Base-by-base conservation (phyloP, 495 filamentous ascomycete genomes). In the Apiosordaria backusii region DNA sequence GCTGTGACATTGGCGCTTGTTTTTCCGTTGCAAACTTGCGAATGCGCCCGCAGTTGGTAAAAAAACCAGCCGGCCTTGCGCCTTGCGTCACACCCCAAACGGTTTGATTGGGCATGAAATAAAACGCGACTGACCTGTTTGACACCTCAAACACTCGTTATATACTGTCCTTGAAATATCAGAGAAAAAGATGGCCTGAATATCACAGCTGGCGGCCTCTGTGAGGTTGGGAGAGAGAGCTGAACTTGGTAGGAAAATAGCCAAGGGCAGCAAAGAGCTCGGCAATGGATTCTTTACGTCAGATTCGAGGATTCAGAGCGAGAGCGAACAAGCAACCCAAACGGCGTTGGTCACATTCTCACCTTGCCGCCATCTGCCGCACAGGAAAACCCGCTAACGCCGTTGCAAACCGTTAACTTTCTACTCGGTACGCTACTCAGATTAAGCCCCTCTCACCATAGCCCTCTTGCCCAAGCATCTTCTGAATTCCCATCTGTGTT, bases 241-340 rank as follows among this genome's bases (percentile, higher is more conserved):
- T 55, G 52, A 55, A 55, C 52, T 23, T 55, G 52, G n/a, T 55
- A 21, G 52, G 52, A 21, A 55, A 55, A 23, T 19, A 19, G 52
- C 52, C 52, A 55, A 55, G 52, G 22, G 3, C 10, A 45, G 29
- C 10, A 45, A 13, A 45, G 35, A 45, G 35, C 35, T 45, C 35
- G 9, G 52, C 52, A 7, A 55, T 55, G 52, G 52, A 55, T 55
- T 45, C 52, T 55, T 23, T 55, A 55, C 52, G 52, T 55, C 52
- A 55, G 52, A 23, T 55, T 55, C 52, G 52, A 15, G 52, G 52
- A 55, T 45, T 45, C 35, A 45, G 35, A 45, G 35, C 35, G 35
- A 45, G 35, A 18, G 35, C 35, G 35, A 45, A 45, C 35, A 13
- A 45, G 16, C 35, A 45, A 45, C 10, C 35, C 35, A 45, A 45